These are phyloP conservation scores for Monosporascus sp. DNA, from an alignment of 2,329 filamentous ascomycete species.

Conservation along the genomic window DNA sequence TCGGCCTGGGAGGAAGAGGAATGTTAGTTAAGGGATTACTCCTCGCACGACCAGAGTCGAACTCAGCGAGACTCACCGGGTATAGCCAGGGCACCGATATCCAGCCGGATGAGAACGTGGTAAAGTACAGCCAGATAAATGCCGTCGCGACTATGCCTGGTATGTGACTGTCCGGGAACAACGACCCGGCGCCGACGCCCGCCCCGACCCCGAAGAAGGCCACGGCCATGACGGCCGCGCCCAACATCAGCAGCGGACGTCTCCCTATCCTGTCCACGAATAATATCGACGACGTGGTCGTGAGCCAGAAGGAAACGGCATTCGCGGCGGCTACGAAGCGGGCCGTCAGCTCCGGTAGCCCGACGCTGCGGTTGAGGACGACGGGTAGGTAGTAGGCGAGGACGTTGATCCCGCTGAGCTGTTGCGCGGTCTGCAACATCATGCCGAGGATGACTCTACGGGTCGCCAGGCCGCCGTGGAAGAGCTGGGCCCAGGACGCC, in stretches of 20 bases:
- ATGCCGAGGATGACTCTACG: slow-evolving; percentile 2
- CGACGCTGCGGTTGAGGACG: slow-evolving; percentile 2
- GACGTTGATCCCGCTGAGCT: slow-evolving; percentile 6
- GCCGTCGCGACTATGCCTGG: background rate
- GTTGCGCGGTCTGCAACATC: slow-evolving; percentile 1
- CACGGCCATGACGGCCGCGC: background rate
- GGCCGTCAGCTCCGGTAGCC: slow-evolving; percentile 1
- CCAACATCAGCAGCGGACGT: slow-evolving; percentile 2
- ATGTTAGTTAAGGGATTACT: background rate
- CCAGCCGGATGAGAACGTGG: slow-evolving; percentile 1
- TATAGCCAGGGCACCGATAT: slow-evolving; percentile 18
- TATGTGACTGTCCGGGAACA: background rate
- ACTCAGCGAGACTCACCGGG: slow-evolving; percentile 1
- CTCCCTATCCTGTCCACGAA: slow-evolving; percentile 3
- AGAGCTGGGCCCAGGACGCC: slow-evolving; percentile 3
- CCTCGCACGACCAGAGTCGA: background rate
- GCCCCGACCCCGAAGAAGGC: background rate
- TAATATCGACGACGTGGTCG: background rate
- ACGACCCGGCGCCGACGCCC: background rate
- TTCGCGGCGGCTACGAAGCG: slow-evolving; percentile 3
- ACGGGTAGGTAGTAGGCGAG: slow-evolving; percentile 4
- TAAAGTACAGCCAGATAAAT: slow-evolving; percentile 5
- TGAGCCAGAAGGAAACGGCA: slow-evolving; percentile 2
- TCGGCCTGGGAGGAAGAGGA: slow-evolving; percentile 21
- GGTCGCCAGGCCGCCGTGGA: slow-evolving; percentile 2